phyloP scores from a whole-genome alignment of 192 early-diverging fungal genomes.

The Backusella sp. region DNA sequence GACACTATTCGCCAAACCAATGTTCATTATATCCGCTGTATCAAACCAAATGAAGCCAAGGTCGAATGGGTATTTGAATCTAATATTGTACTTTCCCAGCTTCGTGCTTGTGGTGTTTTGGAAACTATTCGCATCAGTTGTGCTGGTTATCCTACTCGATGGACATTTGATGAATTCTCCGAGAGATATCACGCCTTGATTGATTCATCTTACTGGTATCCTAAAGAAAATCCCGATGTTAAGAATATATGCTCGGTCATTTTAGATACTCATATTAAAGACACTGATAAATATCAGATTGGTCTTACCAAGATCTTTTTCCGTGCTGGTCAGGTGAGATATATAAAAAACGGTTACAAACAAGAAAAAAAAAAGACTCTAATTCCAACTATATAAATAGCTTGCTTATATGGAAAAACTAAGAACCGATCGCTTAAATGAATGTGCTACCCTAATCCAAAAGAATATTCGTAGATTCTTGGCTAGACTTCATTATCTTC shows the following conservation, averaged over 20 bases:
- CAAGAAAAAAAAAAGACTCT: background rate
- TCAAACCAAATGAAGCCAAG: conserved; percentile 97
- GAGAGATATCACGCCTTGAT: conserved; percentile 69
- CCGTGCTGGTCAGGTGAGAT: conserved; percentile 82
- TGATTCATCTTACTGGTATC: conserved; percentile 47
- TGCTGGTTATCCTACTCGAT: conserved; percentile 97
- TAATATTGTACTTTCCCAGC: conserved; percentile 88
- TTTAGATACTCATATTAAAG: conserved; percentile 66
- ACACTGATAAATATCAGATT: conserved; percentile 88
- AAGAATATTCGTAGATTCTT: conserved; percentile 79
- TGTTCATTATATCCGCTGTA: conserved; percentile 97
- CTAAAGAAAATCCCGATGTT: conserved; percentile 41
- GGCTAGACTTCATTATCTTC: conserved; percentile 58
- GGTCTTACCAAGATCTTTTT: conserved; percentile 98
- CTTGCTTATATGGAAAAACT: conserved; percentile 87
- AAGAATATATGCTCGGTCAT: conserved; percentile 60
- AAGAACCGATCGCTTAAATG: conserved; percentile 77
- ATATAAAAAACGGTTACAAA: background rate
- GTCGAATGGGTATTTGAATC: conserved; percentile 90
- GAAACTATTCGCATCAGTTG: conserved; percentile 99
- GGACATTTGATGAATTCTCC: conserved; percentile 90
- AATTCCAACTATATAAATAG: conserved; percentile 4
- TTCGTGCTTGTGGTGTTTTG: conserved; percentile 98
- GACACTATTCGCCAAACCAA: conserved; percentile 91
- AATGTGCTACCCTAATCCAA: conserved; percentile 87